Conservation (phyloP, 1,139 yeast species). For the Pneumocystis canis region DNA sequence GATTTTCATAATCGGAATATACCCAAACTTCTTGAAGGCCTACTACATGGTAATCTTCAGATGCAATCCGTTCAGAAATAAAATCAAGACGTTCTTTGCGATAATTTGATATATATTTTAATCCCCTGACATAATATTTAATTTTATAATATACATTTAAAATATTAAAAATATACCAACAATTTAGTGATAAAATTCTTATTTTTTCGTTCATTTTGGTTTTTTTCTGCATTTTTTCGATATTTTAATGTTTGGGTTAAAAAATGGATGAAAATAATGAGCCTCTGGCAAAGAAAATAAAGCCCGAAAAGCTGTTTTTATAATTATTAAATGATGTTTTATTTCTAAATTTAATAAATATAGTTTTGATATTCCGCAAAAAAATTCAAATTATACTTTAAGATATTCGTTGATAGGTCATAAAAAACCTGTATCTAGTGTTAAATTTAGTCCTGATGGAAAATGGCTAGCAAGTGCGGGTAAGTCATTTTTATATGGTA, state of each 20-base stretch:
- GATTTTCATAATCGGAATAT: constrained; percentile 60
- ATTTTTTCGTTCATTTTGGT: constrained; percentile 2
- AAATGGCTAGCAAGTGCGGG: constrained; percentile 34
- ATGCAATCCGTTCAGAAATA: constrained; percentile 52
- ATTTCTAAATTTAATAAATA: neutral
- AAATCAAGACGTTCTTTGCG: constrained; percentile 53
- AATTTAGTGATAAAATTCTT: constrained; percentile 17
- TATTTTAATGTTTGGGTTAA: neutral
- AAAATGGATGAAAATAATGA: neutral
- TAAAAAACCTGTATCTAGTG: constrained; percentile 28
- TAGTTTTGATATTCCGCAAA: neutral
- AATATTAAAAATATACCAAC: constrained; percentile 16
- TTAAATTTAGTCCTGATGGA: constrained; percentile 57
- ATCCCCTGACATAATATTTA: constrained; percentile 58
- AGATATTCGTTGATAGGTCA: constrained; percentile 17
- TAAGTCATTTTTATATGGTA: constrained; percentile 26
- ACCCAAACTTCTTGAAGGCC: constrained; percentile 94
- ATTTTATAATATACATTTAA: neutral
- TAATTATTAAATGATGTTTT: neutral
- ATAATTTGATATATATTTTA: constrained; percentile 61
- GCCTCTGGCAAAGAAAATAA: neutral
- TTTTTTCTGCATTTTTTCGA: neutral
- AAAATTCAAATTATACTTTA: neutral
- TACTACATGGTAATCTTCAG: constrained; percentile 55
- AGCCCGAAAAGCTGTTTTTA: neutral